phyloP scores from a whole-genome alignment of 257 asterid genomes.

The Solanum pimpinellifolium region DNA sequence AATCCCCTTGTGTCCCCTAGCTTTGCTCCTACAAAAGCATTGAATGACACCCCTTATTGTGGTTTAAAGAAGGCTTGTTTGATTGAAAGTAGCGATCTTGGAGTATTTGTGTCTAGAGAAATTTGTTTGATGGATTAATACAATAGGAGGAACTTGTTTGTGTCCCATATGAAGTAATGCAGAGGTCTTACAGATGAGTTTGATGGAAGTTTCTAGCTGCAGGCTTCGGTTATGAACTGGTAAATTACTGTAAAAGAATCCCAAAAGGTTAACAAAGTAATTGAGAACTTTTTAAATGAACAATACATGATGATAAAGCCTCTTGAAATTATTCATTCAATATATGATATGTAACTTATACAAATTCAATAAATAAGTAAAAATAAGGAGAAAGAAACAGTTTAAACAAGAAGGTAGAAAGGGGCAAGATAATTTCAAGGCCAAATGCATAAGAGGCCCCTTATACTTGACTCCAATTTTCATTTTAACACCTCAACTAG shows the following conservation, averaged over 20 bases:
- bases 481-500: neutral
- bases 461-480: neutral
- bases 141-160: neutral
- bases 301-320: neutral
- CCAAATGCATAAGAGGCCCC: neutral
- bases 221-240: neutral
- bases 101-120: neutral
- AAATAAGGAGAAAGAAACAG: neutral
- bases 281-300: neutral
- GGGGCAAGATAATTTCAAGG: neutral
- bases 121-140: neutral
- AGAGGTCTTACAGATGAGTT: neutral
- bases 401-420: neutral
- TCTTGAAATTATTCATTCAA: neutral
- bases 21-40: neutral
- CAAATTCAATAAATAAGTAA: neutral
- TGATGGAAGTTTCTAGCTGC: neutral
- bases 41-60: neutral
- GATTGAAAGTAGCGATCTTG: neutral
- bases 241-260: neutral
- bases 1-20: neutral
- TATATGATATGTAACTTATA: neutral
- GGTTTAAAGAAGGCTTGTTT: neutral
- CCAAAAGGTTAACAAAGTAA: neutral
- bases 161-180: neutral